These are phyloP conservation scores for Mycena amicta DNA, from an alignment of 768 basidiomycete species.

Conservation along the genomic window DNA sequence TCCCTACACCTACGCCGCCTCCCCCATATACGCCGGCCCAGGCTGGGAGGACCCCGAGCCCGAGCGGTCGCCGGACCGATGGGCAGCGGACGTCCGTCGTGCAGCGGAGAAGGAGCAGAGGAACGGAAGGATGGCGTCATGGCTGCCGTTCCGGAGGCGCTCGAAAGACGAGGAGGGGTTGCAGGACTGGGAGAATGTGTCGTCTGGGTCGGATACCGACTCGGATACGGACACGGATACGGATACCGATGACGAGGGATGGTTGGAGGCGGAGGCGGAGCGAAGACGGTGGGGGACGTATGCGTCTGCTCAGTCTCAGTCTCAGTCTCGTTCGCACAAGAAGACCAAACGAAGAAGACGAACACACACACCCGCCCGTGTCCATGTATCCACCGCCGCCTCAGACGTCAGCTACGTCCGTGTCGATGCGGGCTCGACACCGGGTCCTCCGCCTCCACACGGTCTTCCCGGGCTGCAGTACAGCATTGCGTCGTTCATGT, in stretches of 20 bases:
- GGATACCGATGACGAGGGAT: constrained; percentile 4
- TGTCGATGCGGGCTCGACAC: not conserved
- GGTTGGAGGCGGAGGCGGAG: constrained; percentile 10
- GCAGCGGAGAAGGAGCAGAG: constrained; percentile 17
- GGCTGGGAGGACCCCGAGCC: not conserved
- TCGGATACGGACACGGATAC: too few species aligned
- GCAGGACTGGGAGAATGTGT: not conserved
- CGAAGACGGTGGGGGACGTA: constrained; percentile 6
- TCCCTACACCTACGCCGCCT: not conserved
- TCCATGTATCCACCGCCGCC: not conserved
- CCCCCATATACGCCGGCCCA: not conserved
- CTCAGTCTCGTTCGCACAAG: too few species aligned
- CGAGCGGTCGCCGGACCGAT: constrained; percentile 11
- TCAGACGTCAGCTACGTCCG: not conserved
- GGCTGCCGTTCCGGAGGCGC: constrained; percentile 12
- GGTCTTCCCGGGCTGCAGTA: not conserved
- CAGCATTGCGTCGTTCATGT: constrained; percentile 1
- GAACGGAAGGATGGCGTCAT: constrained; percentile 7
- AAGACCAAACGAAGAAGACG: not conserved
- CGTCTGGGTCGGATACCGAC: not conserved
- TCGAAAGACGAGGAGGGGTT: not conserved
- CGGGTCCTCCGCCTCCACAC: not conserved
- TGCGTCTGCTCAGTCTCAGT: not conserved
- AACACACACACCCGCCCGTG: not conserved
- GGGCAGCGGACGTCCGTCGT: constrained; percentile 13